phyloP scores from a whole-genome alignment of 2,329 filamentous ascomycete genomes.

The Talaromyces piceae region DNA sequence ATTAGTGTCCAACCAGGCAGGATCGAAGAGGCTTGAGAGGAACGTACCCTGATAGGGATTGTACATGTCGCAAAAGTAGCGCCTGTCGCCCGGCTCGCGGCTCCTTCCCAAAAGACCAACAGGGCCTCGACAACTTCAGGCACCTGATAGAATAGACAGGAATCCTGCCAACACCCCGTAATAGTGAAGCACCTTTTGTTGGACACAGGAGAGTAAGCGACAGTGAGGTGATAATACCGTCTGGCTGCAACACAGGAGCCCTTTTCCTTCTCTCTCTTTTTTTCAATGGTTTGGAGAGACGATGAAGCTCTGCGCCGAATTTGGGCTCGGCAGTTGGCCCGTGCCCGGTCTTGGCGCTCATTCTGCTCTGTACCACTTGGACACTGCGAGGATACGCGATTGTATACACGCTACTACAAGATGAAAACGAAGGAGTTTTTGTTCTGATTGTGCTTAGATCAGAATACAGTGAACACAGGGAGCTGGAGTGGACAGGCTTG shows the following conservation, averaged over 20 bases:
- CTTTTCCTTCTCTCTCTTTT: too few relatives aligned
- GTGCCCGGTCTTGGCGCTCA: background rate
- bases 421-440: background rate
- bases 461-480: too few relatives aligned
- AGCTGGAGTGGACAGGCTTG: too few relatives aligned
- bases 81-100: background rate
- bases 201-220: too few relatives aligned
- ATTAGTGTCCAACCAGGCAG: slow-evolving; percentile 9
- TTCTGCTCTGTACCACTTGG: too few relatives aligned
- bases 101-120: background rate
- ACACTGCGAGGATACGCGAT: background rate
- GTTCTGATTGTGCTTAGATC: background rate
- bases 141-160: background rate
- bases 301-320: background rate
- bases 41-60: slow-evolving; percentile 40
- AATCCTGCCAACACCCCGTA: background rate
- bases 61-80: slow-evolving; percentile 27
- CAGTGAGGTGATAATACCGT: background rate
- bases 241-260: background rate
- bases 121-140: too few relatives aligned
- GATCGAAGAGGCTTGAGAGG: slow-evolving; percentile 18
- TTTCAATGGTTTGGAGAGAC: background rate
- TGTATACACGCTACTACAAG: background rate
- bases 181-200: too few relatives aligned
- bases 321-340: background rate